A percentile compares a stretch with the other conserved stretches of the same genome.
These are phyloP conservation scores for Populus tomentosa DNA, from an alignment of 441 rosid species.

Conservation along the genomic window DNA sequence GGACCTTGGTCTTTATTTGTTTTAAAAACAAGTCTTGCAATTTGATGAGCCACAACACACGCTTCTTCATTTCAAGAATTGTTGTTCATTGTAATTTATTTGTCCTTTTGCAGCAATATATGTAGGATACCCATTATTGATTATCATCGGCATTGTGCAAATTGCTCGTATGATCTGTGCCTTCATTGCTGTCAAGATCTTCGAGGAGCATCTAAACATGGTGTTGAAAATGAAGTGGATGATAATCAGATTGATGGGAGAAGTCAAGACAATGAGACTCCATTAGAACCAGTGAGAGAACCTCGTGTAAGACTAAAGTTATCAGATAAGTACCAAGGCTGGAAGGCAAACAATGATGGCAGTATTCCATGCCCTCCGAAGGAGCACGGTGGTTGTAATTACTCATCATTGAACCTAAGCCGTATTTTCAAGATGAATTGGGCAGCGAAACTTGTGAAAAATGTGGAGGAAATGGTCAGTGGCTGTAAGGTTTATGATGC, in stretches of 20 bases:
- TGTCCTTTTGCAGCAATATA: conserved; percentile 60
- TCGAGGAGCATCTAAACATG: conserved; percentile 45
- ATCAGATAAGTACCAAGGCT: conserved; percentile 56
- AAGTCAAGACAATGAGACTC: conserved; percentile 28
- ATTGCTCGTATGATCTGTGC: conserved; percentile 82
- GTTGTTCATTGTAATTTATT: not conserved
- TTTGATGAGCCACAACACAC: not conserved
- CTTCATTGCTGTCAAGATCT: conserved; percentile 94
- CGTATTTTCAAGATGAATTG: conserved; percentile 96
- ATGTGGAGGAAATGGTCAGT: conserved; percentile 86
- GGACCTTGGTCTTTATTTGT: not conserved
- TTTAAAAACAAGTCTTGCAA: not conserved
- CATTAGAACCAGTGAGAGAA: conserved; percentile 20
- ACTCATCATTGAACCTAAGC: conserved; percentile 55
- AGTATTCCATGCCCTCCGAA: conserved; percentile 89
- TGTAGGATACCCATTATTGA: conserved; percentile 92
- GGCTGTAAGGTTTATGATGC: conserved; percentile 64
- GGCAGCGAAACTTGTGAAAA: conserved; percentile 95
- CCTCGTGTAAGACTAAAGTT: conserved; percentile 41
- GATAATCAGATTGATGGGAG: conserved; percentile 30
- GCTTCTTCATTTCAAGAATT: not conserved
- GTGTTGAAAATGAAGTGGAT: conserved; percentile 19
- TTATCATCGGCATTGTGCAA: conserved; percentile 86
- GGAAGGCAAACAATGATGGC: conserved; percentile 80
- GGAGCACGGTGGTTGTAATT: conserved; percentile 82